phyloP scores from a whole-genome alignment of 140 eudicot genomes.

The Senecio squalidus region DNA sequence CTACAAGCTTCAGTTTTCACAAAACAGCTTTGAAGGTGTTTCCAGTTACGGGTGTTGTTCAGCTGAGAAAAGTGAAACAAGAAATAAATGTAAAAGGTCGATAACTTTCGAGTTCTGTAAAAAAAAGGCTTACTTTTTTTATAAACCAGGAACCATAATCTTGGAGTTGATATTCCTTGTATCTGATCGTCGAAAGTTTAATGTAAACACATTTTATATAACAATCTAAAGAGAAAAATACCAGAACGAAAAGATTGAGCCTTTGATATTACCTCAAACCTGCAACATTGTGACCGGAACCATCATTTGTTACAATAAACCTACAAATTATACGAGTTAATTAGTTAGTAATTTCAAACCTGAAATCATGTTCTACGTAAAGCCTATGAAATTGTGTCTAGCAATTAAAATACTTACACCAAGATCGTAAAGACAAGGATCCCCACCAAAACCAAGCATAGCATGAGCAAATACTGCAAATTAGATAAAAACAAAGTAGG shows the following conservation, averaged over 20 bases:
- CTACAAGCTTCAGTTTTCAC: constrained; percentile 66
- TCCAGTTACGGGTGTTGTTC: constrained; percentile 72
- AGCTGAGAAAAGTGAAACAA: constrained; percentile 44
- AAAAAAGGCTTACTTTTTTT: constrained; percentile 47
- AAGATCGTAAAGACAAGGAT: constrained; percentile 78
- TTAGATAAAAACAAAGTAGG: background rate
- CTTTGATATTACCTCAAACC: constrained; percentile 59
- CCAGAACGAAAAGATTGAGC: background rate
- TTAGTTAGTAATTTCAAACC: too few relatives aligned
- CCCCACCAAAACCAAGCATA: constrained; percentile 72
- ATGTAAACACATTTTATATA: background rate
- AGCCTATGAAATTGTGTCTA: background rate
- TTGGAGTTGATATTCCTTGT: constrained; percentile 90
- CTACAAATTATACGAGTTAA: background rate
- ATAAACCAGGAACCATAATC: constrained; percentile 88
- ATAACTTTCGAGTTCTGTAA: background rate
- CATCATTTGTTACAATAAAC: constrained; percentile 54
- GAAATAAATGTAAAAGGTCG: background rate
- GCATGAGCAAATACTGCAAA: constrained; percentile 71
- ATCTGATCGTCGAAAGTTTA: constrained; percentile 38
- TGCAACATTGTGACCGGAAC: constrained; percentile 74
- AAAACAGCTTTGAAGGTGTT: constrained; percentile 72
- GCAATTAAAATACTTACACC: constrained; percentile 51
- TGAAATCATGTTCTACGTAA: background rate
- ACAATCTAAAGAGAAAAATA: background rate